A percentile compares a stretch with the other conserved stretches of the same genome.
These are phyloP conservation scores for Lipomyces kockii DNA, from an alignment of 805 yeast genomes.

Conservation along the genomic window DNA sequence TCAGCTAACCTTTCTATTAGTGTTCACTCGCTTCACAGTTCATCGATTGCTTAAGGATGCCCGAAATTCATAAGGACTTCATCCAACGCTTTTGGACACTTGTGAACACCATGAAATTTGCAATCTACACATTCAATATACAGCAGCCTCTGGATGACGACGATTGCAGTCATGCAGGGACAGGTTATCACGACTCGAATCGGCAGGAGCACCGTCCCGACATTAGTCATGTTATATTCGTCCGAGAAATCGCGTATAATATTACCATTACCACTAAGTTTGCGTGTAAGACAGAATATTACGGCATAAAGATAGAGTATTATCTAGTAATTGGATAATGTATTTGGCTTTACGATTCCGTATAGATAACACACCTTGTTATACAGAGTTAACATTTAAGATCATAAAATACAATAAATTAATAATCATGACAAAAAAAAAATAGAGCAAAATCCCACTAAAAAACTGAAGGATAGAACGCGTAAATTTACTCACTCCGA, in stretches of 20 bases:
- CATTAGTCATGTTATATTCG: too few species aligned
- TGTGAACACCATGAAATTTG: neutral
- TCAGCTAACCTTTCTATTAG: conserved; percentile 2
- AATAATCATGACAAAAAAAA: neutral
- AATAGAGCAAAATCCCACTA: neutral
- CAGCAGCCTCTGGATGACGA: too few species aligned
- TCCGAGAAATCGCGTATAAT: too few species aligned
- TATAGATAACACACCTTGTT: neutral
- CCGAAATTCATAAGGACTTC: neutral
- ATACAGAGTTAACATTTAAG: neutral
- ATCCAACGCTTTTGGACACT: neutral
- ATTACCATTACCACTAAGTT: too few species aligned
- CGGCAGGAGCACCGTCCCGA: too few species aligned
- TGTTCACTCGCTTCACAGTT: conserved; percentile 15
- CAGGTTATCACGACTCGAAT: too few species aligned
- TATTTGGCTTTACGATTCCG: neutral
- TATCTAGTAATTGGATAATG: neutral
- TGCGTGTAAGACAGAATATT: too few species aligned
- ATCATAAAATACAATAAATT: neutral
- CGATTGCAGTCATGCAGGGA: too few species aligned
- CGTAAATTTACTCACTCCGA: neutral
- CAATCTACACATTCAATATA: neutral
- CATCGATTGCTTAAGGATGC: neutral
- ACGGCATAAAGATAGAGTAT: too few species aligned
- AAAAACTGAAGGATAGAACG: neutral